Conservation (phyloP, 306 rosid genomes). For the Begonia peltatifolia region DNA sequence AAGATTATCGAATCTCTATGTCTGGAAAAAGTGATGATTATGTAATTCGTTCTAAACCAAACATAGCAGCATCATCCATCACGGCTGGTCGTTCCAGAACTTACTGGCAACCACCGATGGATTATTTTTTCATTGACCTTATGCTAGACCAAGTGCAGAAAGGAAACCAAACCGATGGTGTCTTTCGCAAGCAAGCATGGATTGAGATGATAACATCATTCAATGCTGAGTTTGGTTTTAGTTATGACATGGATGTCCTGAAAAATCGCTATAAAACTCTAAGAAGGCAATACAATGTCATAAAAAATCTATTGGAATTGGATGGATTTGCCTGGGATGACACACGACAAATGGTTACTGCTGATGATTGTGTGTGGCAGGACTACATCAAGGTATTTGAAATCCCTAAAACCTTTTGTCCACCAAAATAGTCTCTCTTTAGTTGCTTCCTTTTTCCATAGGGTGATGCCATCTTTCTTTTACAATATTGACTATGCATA, state of each 20-base stretch:
- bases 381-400: constrained; percentile 48
- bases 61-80: constrained; percentile 14
- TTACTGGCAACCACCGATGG: constrained; percentile 71
- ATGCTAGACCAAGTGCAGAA: constrained; percentile 54
- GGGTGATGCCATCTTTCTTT: too few species aligned
- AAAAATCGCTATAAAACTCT: constrained; percentile 68
- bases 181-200: constrained; percentile 69
- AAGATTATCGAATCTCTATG: constrained; percentile 28
- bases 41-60: constrained; percentile 14
- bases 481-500: too few species aligned
- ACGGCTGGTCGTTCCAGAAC: constrained; percentile 35
- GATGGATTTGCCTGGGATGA: constrained; percentile 84
- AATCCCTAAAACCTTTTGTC: background rate
- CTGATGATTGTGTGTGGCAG: constrained; percentile 68
- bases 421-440: too few species aligned
- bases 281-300: constrained; percentile 48
- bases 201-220: constrained; percentile 56
- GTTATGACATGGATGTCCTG: constrained; percentile 51
- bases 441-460: too few species aligned
- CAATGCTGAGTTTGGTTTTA: constrained; percentile 51
- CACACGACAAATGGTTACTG: constrained; percentile 56
- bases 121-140: constrained; percentile 46
- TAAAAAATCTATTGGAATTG: constrained; percentile 40
- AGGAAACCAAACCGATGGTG: constrained; percentile 45
- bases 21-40: constrained; percentile 18